These are phyloP conservation scores for Aspergillus sp. DNA, from an alignment of 2,329 filamentous ascomycete genomes.

Conservation along the genomic window DNA sequence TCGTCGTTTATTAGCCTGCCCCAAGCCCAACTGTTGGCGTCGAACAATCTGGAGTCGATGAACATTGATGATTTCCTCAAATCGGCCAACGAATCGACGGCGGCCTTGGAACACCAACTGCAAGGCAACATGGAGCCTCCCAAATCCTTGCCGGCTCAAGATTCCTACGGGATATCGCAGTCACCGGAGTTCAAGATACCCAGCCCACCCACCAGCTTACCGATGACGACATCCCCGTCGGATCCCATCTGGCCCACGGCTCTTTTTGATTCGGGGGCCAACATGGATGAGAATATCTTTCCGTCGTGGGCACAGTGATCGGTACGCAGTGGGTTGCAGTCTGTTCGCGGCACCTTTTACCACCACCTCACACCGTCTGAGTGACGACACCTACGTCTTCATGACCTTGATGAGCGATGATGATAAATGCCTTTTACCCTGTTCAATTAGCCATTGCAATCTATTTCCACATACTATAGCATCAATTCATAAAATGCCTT, in stretches of 20 bases:
- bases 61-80: constrained; percentile 43
- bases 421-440: constrained; percentile 35
- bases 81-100: constrained; percentile 36
- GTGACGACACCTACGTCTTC: constrained; percentile 29
- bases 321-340: constrained; percentile 7
- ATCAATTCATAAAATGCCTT: constrained; percentile 21
- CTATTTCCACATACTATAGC: constrained; percentile 23
- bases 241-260: constrained; percentile 29
- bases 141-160: constrained; percentile 26
- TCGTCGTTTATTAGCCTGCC: constrained; percentile 39
- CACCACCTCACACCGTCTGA: constrained; percentile 24
- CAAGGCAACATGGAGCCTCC: constrained; percentile 29
- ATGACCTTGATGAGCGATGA: constrained; percentile 43
- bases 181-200: constrained; percentile 16
- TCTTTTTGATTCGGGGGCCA: constrained; percentile 27
- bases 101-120: constrained; percentile 35
- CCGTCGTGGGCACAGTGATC: constrained; percentile 26
- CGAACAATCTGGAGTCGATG: constrained; percentile 35
- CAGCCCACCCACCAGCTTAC: constrained; percentile 11
- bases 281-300: constrained; percentile 28
- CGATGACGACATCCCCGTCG: constrained; percentile 20
- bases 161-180: constrained; percentile 24
- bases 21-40: constrained; percentile 37
- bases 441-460: constrained; percentile 31
- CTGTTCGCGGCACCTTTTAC: constrained; percentile 28